A percentile compares a stretch with the other conserved stretches of the same genome.
Evolutionary conservation across 2,329 filamentous ascomycete species (phyloP).

Genomic region (Fusarium proliferatum): DNA sequence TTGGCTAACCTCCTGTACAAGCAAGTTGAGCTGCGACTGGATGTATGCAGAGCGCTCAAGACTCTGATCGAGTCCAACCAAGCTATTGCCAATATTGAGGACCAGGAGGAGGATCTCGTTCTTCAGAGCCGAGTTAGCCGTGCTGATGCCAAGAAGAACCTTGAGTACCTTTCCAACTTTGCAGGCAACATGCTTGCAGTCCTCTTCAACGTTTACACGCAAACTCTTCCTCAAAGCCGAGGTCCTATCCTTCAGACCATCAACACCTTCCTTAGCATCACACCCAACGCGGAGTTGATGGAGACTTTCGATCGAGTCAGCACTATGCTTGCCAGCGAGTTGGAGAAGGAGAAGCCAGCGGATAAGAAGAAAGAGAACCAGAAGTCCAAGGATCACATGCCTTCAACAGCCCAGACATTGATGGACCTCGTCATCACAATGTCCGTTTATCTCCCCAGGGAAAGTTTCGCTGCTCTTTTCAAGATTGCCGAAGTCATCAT

Average conservation of each 20-base stretch:
- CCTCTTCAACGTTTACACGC: slow-evolving; percentile 98
- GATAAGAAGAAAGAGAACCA: slow-evolving; percentile 71
- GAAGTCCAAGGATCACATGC: slow-evolving; percentile 77
- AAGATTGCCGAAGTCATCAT: slow-evolving; percentile 87
- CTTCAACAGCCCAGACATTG: slow-evolving; percentile 91
- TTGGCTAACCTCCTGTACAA: slow-evolving; percentile 92
- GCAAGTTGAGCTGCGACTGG: slow-evolving; percentile 85
- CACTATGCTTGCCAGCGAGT: slow-evolving; percentile 79
- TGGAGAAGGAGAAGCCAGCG: slow-evolving; percentile 64
- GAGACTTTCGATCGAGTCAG: slow-evolving; percentile 91
- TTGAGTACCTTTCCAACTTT: slow-evolving; percentile 82
- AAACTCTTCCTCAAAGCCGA: slow-evolving; percentile 91
- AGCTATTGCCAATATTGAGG: slow-evolving; percentile 76
- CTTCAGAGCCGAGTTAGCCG: slow-evolving; percentile 83
- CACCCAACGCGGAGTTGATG: slow-evolving; percentile 79
- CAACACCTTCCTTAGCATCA: slow-evolving; percentile 93
- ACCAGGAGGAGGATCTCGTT: slow-evolving; percentile 76
- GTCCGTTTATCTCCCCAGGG: slow-evolving; percentile 88
- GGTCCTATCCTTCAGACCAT: slow-evolving; percentile 93
- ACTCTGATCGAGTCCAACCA: slow-evolving; percentile 93
- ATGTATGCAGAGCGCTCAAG: slow-evolving; percentile 88
- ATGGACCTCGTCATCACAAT: slow-evolving; percentile 98
- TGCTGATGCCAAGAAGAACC: slow-evolving; percentile 78
- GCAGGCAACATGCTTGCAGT: slow-evolving; percentile 92
- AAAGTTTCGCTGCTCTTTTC: slow-evolving; percentile 87